Conservation (phyloP, 75 land plant species). For the Picea glauca region DNA sequence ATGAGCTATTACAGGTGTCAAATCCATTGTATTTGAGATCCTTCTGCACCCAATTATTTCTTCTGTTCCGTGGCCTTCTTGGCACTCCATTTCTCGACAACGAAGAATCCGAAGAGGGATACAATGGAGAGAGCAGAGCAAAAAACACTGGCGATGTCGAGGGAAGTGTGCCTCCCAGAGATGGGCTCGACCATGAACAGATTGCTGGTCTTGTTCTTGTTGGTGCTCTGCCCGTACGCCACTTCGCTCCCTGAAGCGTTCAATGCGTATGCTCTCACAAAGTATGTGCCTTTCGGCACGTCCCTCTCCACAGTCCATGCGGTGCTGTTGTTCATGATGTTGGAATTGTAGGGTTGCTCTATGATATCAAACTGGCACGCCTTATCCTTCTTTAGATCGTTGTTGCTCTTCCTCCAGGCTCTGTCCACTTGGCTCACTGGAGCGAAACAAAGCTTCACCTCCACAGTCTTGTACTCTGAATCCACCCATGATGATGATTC, state of each 20-base stretch:
- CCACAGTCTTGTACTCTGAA: slow-evolving; percentile 24
- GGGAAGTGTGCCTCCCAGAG: slow-evolving; percentile 55
- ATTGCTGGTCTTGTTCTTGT: slow-evolving; percentile 36
- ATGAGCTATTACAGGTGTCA: no score
- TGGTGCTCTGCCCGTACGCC: slow-evolving; percentile 67
- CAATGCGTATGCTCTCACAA: slow-evolving; percentile 68
- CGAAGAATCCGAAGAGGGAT: slow-evolving; percentile 59
- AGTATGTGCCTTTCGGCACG: slow-evolving; percentile 72
- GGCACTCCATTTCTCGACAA: slow-evolving; percentile 42
- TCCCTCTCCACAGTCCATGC: slow-evolving; percentile 36
- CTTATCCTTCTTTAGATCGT: slow-evolving; percentile 37
- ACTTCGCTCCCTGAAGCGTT: slow-evolving; percentile 35
- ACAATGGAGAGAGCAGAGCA: slow-evolving; percentile 77
- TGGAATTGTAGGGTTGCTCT: slow-evolving; percentile 14
- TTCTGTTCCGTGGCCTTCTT: neutral
- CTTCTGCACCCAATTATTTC: no score
- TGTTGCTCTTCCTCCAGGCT: slow-evolving; percentile 50
- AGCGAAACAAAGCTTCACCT: slow-evolving; percentile 65
- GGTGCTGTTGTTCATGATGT: slow-evolving; percentile 5
- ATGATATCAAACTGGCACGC: slow-evolving; percentile 47
- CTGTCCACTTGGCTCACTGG: slow-evolving; percentile 69
- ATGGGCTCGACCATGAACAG: slow-evolving; percentile 57
- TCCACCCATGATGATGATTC: slow-evolving; percentile 15
- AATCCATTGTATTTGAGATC: no score
- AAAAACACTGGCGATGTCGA: slow-evolving; percentile 63